phyloP scores from a whole-genome alignment of 805 yeast species.

The Deakozyma indianensis region DNA sequence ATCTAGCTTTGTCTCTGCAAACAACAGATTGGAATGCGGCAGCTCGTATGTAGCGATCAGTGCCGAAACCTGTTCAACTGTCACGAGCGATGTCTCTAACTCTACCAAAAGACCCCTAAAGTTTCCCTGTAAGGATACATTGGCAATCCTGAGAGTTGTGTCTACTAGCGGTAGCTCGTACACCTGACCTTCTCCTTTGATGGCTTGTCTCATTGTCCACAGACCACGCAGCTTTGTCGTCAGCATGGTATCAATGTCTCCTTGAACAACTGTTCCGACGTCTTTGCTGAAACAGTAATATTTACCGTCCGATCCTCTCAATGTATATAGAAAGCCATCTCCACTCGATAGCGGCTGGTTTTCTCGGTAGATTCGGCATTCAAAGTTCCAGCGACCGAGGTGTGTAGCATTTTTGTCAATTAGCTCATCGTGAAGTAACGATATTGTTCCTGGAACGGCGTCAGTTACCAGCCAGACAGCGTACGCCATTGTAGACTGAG shows the following conservation, averaged over 20 bases:
- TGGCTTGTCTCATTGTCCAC: not conserved
- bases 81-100: not conserved
- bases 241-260: not conserved
- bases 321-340: not conserved
- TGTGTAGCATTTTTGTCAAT: constrained; percentile 1
- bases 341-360: not conserved
- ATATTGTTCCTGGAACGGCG: not conserved
- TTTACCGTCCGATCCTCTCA: not conserved
- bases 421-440: not conserved
- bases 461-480: constrained; percentile 1
- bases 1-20: not conserved
- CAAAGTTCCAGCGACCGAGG: not conserved
- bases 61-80: not conserved
- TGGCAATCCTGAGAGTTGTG: not conserved
- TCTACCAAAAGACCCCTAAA: not conserved
- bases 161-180: not conserved
- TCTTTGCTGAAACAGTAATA: not conserved
- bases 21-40: not conserved
- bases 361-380: not conserved
- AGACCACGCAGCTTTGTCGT: not conserved
- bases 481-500: not conserved
- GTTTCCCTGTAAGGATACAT: not conserved
- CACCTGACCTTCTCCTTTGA: not conserved
- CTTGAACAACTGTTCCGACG: not conserved
- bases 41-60: not conserved